Evolutionary conservation across 441 rosid genomes (phyloP), one percentile per base, ranked within the genome.

Genomic region (Adansonia gregorii): DNA sequence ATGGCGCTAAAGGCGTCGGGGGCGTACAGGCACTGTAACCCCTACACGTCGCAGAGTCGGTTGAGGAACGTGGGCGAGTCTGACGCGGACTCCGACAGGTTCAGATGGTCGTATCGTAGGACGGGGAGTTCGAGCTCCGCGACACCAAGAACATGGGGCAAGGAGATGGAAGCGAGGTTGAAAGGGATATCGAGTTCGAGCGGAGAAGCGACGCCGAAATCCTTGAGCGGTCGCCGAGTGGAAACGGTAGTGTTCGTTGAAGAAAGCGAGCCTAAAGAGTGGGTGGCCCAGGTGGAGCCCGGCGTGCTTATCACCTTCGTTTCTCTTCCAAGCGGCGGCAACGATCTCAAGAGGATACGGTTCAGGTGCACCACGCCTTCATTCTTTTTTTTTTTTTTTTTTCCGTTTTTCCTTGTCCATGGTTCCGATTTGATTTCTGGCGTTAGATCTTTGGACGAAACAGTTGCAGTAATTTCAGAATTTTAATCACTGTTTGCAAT

Each of bases 1-100:
- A 95, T 95, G 99, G 98, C 97, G 74, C 80, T 95, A 10, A 95
- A 95, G 82, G 99, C 97, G 15, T 95, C 97, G 2, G 99, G 99
- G 14, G 98, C 97, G 54, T 95, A 95, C 87, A 87, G 90, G 67
- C 94, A 91, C 80, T 95, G 98, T 80, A 89, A 76, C 48, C 93
- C 98, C 24, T 95, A 95, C 73, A 90, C 98, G 69, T 92, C 79
- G 60, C 94, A 85, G 76, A 79, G 78, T 67, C 85, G 83, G 70
- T 77, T 87, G 14, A 70, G 70, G 80, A 82, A 59, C 86, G 78
- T 59, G 67, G 84, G 76, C 39, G 90, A 85, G 78, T 86, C 89
- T 3, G 91, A 90, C 71, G 88, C 86, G 5, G 93, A 88, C 6
- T 86, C 91, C 31, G 94, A 95, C 45, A 83, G 90, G 80, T 88